phyloP scores from a whole-genome alignment of 768 basidiomycete genomes.

The Suillus lakei region DNA sequence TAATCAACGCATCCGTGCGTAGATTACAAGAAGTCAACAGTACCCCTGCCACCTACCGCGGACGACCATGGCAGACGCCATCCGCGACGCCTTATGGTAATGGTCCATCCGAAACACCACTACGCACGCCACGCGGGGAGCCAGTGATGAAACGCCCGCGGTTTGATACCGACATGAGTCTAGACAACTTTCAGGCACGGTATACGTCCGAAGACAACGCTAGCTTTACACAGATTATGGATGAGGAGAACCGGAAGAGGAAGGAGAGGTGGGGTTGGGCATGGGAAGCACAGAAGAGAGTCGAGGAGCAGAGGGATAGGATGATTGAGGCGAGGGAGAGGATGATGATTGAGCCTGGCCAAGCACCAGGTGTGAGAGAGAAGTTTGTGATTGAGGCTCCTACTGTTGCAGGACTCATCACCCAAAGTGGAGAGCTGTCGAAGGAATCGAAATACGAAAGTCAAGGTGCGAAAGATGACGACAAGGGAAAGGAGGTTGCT shows the following conservation, averaged over 20 bases:
- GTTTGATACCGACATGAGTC: conserved; percentile 63
- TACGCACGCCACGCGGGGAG: conserved; percentile 49
- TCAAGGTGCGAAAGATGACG: conserved; percentile 24
- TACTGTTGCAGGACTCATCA: conserved; percentile 57
- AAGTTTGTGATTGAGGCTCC: conserved; percentile 68
- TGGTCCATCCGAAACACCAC: conserved; percentile 69
- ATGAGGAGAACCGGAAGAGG: conserved; percentile 84
- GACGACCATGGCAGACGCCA: conserved; percentile 47
- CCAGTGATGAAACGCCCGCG: conserved; percentile 59
- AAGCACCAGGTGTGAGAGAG: conserved; percentile 68
- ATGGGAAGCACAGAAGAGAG: conserved; percentile 87
- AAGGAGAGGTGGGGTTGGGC: conserved; percentile 91
- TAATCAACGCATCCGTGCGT: conserved; percentile 79
- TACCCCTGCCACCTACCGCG: conserved; percentile 52
- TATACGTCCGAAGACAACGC: conserved; percentile 98
- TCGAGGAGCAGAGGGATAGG: conserved; percentile 66
- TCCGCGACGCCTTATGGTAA: conserved; percentile 68
- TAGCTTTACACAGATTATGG: conserved; percentile 91
- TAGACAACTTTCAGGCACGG: conserved; percentile 87
- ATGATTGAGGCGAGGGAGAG: conserved; percentile 72
- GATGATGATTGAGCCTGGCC: conserved; percentile 72
- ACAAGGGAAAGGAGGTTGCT: conserved; percentile 27
- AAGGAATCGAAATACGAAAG: conserved; percentile 28
- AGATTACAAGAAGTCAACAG: conserved; percentile 64
- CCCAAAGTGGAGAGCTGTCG: conserved; percentile 28